A percentile compares a stretch with the other conserved stretches of the same genome.
Conservation (phyloP, 2,329 filamentous ascomycete genomes). For the Zymoseptoria crescenta region DNA sequence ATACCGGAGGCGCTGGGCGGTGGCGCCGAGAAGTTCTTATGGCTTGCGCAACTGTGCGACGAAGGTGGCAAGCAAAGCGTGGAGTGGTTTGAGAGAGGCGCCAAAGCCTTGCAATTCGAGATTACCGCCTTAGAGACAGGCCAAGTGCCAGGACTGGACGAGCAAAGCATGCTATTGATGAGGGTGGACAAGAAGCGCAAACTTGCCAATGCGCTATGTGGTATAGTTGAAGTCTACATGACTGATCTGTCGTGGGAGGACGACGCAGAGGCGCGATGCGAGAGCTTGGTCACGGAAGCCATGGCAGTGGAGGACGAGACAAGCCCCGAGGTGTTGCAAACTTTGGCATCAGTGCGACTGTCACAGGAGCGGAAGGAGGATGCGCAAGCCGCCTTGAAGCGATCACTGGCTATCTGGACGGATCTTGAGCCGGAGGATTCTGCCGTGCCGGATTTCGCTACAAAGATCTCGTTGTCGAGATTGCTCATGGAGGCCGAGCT, state of each 20-base stretch:
- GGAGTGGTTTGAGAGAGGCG: conserved; percentile 58
- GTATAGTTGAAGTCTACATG: conserved; percentile 96
- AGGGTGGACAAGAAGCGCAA: conserved; percentile 67
- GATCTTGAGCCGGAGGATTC: conserved; percentile 65
- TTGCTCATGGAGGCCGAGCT: conserved; percentile 85
- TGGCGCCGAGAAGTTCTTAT: conserved; percentile 88
- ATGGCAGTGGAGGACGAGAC: conserved; percentile 68
- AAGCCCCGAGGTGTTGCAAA: conserved; percentile 85
- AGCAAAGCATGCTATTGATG: conserved; percentile 34
- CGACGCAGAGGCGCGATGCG: conserved; percentile 82
- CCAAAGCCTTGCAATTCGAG: conserved; percentile 61
- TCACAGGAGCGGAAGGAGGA: conserved; percentile 76
- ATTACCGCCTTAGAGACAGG: conserved; percentile 55
- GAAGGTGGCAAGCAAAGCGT: conserved; percentile 54
- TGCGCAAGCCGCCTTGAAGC: conserved; percentile 66
- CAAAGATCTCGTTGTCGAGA: conserved; percentile 72
- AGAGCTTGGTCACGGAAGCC: conserved; percentile 82
- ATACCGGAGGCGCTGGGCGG: conserved; percentile 65
- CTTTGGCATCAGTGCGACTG: conserved; percentile 85
- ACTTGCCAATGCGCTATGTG: conserved; percentile 85
- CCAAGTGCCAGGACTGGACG: conserved; percentile 27
- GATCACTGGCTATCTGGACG: conserved; percentile 78
- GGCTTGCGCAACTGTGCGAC: conserved; percentile 80
- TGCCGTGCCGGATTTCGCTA: conserved; percentile 74
- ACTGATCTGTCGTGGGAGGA: conserved; percentile 72